A percentile compares a stretch with the other conserved stretches of the same genome.
phyloP scores from a whole-genome alignment of 2,329 filamentous ascomycete species.

The Capronia epimyces region DNA sequence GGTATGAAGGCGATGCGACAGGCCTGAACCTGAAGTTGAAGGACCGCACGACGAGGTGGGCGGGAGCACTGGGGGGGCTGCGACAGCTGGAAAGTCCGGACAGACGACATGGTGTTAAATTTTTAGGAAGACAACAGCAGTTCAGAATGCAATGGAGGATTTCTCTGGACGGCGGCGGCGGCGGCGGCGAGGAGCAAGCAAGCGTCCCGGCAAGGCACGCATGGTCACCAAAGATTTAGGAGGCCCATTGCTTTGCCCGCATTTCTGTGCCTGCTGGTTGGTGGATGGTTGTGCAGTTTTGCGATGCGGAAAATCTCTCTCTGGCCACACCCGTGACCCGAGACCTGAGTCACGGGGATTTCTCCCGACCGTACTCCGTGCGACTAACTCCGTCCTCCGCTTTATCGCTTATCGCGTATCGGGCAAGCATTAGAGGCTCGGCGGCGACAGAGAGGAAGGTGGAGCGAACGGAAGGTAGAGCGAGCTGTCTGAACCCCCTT shows the following conservation, averaged over 20 bases:
- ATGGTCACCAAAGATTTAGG: no score
- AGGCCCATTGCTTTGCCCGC: not conserved
- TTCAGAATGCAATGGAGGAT: not conserved
- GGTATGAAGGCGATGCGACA: constrained; percentile 1
- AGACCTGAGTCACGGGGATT: no score
- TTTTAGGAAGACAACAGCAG: constrained; percentile 6
- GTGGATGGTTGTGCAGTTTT: not conserved
- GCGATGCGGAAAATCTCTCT: not conserved
- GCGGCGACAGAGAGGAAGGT: not conserved
- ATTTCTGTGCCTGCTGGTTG: not conserved
- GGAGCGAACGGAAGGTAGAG: not conserved
- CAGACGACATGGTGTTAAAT: constrained; percentile 15
- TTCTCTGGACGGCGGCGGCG: constrained; percentile 1
- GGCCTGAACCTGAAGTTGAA: no score
- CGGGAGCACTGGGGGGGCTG: not conserved
- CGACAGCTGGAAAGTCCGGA: not conserved
- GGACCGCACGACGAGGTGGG: not conserved
- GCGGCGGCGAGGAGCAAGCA: not conserved
- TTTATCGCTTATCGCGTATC: no score
- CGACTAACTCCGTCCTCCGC: no score
- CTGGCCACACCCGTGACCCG: no score
- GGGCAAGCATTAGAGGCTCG: no score
- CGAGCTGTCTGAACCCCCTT: not conserved
- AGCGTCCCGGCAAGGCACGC: no score
- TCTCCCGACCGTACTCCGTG: no score